Evolutionary conservation across 345 rosid genomes (phyloP).

Genomic region (Laguncularia racemosa): DNA sequence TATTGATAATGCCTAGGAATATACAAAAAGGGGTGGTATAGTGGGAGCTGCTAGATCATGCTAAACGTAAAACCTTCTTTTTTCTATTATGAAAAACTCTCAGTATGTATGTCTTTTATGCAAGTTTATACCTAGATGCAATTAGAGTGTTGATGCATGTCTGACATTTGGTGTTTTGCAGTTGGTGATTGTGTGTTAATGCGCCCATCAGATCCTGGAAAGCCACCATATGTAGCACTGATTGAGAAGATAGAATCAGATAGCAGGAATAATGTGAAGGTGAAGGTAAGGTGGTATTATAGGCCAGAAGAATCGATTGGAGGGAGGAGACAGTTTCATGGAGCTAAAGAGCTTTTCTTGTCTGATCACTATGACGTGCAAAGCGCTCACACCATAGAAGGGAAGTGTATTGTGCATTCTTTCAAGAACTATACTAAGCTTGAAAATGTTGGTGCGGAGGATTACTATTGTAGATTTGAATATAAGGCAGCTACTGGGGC

Average conservation of each 20-base stretch:
- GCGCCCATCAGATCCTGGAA: slow-evolving; percentile 72
- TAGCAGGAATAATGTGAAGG: slow-evolving; percentile 57
- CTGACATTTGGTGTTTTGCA: slow-evolving; percentile 13
- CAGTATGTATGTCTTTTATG: too few species aligned
- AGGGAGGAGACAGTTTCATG: slow-evolving; percentile 86
- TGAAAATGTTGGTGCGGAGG: slow-evolving; percentile 69
- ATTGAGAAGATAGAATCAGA: slow-evolving; percentile 80
- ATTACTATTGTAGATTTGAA: slow-evolving; percentile 80
- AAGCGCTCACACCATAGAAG: slow-evolving; percentile 78
- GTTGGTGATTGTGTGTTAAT: slow-evolving; percentile 81
- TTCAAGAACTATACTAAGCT: slow-evolving; percentile 74
- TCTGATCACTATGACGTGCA: slow-evolving; percentile 83
- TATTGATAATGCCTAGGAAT: too few species aligned
- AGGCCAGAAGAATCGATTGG: slow-evolving; percentile 83
- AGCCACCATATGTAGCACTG: slow-evolving; percentile 69
- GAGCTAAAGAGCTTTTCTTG: slow-evolving; percentile 79
- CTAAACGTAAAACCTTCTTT: too few species aligned
- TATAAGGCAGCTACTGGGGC: slow-evolving; percentile 82
- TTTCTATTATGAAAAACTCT: too few species aligned
- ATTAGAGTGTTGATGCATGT: too few species aligned
- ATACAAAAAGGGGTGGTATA: too few species aligned
- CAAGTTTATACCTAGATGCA: too few species aligned
- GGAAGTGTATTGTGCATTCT: slow-evolving; percentile 73
- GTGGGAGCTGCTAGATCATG: too few species aligned
- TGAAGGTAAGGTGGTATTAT: slow-evolving; percentile 76